Base-by-base conservation (phyloP, 768 basidiomycete genomes). In the Lentinula sp. region DNA sequence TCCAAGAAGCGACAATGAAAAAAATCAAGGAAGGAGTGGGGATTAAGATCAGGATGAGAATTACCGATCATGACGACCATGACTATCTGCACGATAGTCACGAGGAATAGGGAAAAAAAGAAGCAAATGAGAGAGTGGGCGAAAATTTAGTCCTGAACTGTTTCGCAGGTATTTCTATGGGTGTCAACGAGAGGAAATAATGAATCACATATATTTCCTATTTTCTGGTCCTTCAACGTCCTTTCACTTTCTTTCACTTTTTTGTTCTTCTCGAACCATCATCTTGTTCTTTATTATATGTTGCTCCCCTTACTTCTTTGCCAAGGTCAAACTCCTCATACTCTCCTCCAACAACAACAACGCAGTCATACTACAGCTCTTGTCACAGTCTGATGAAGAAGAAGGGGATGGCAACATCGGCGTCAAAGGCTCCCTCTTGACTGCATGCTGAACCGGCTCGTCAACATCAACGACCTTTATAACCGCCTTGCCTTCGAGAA, bases 401-500 rank as follows among this genome's bases (percentile, higher is more conserved):
- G 53, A 13, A 37, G n/a, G 6, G n/a, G 34, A 13, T 11, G 34
- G 31, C 32, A 63, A n/a, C 32, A 59, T 62, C 35, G 65, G 72
- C 51, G 58, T 35, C 9, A 23, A 5, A 60, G 50, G 34, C 32
- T 37, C 23, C 39, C 37, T 6, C 55, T 37, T 40, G 15, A 31
- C 37, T 8, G 34, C 16, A 48, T 18, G 42, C 10, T 28, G 21
- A 35, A 34, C 31, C 21, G 39, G 18, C 18, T 50, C 49, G 39
- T 91, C 89, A 62, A 93, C 78, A 70, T 93, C 90, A 66, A 94
- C 91, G 57, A 93, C 83, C 48, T 80, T 76, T 63, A 93, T 77
- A 37, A 92, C 89, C 2, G 92, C 92, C 66, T 83, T 88, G 52
- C 93, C 93, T 63, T 93, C 91, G 66, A 94, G 75, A 51, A 95